Conservation (phyloP, 768 basidiomycete genomes). For the Megacollybia marginata region DNA sequence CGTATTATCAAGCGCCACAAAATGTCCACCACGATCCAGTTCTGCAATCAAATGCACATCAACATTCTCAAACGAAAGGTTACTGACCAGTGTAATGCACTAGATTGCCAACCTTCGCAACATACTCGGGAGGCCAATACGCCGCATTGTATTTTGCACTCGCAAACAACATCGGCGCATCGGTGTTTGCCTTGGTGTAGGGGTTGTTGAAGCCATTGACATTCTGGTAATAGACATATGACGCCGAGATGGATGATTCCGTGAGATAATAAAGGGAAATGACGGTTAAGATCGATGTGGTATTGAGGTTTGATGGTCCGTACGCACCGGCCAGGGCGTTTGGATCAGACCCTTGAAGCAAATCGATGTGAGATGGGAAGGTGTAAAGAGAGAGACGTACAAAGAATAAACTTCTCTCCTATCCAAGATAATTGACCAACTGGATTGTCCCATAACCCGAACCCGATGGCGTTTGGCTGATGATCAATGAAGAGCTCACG, state of each 20-base stretch:
- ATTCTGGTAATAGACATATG: slow-evolving; percentile 12
- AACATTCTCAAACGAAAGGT: neutral
- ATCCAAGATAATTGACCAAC: slow-evolving; percentile 18
- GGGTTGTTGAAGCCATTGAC: neutral
- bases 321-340: no score
- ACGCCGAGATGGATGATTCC: slow-evolving; percentile 11
- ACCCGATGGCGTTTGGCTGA: slow-evolving; percentile 17
- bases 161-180: no score
- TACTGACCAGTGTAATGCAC: slow-evolving; percentile 2
- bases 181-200: neutral
- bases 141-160: slow-evolving; percentile 1
- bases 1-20: slow-evolving; percentile 7
- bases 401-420: slow-evolving; percentile 10
- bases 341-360: slow-evolving; percentile 4
- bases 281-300: slow-evolving; percentile 10
- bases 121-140: neutral
- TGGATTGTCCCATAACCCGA: slow-evolving; percentile 17
- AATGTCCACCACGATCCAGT: no score
- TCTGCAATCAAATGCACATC: slow-evolving; percentile 5
- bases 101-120: no score
- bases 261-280: slow-evolving; percentile 19
- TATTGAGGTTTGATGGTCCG: slow-evolving; percentile 4
- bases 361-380: neutral
- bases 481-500: neutral
- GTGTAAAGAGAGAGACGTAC: slow-evolving; percentile 2